Percentiles rank a stretch among this genome's conserved stretches.
phyloP scores from a whole-genome alignment of 208 protist genomes.

The Trypanosoma mega region DNA sequence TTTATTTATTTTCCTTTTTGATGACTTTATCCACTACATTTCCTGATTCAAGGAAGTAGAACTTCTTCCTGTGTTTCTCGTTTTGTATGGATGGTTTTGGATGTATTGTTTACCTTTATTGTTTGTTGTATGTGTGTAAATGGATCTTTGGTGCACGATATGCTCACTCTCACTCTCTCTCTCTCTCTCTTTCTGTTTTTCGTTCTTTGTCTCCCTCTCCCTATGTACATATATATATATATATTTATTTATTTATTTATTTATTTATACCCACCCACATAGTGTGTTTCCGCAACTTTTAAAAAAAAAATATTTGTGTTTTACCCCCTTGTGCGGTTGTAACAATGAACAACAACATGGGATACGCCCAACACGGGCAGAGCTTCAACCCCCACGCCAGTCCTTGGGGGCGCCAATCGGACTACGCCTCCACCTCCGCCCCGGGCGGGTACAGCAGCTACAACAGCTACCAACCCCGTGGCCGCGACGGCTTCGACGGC shows the following conservation, averaged over 20 bases:
- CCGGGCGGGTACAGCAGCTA: slow-evolving; percentile 27
- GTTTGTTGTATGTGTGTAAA: no score
- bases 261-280: background rate
- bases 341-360: slow-evolving; percentile 27
- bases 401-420: slow-evolving; percentile 7
- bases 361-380: slow-evolving; percentile 21
- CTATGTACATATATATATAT: no score
- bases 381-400: slow-evolving; percentile 15
- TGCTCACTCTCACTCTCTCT: no score
- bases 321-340: background rate
- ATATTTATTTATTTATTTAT: no score
- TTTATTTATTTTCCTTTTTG: slow-evolving; percentile 18
- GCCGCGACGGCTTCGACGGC: slow-evolving; percentile 30
- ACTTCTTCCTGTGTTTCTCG: background rate
- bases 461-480: slow-evolving; percentile 30
- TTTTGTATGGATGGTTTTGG: background rate
- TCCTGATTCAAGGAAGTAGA: slow-evolving; percentile 18
- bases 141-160: no score
- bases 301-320: slow-evolving; percentile 4
- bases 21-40: slow-evolving; percentile 9
- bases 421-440: slow-evolving; percentile 4
- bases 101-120: no score
- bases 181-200: no score
- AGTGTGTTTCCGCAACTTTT: background rate
- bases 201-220: no score